A percentile compares a stretch with the other conserved stretches of the same genome.
Evolutionary conservation across 495 filamentous ascomycete genomes (phyloP).

Genomic region (Aspergillus carlsbadensis): DNA sequence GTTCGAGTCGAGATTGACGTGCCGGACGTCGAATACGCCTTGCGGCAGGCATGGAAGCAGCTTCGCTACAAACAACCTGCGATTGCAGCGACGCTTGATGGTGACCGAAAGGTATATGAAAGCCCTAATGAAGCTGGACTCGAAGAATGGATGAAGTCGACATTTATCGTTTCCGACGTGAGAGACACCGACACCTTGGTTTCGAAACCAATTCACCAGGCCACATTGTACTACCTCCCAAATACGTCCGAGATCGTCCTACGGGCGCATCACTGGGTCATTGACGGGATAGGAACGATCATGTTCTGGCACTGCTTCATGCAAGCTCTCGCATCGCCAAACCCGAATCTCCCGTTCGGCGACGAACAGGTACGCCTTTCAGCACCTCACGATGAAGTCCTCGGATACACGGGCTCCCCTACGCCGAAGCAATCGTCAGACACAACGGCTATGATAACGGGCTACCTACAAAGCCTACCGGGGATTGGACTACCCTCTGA

Average conservation of each 20-base stretch:
- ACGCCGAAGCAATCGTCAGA: background rate
- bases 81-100: conserved; percentile 21
- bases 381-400: background rate
- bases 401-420: background rate
- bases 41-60: conserved; percentile 27
- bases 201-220: conserved; percentile 16
- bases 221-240: conserved; percentile 26
- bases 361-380: background rate
- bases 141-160: conserved; percentile 23
- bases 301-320: background rate
- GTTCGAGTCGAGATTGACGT: conserved; percentile 16
- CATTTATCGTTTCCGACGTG: conserved; percentile 25
- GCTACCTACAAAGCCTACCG: background rate
- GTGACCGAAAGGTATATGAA: conserved; percentile 25
- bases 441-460: background rate
- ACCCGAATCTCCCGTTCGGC: background rate
- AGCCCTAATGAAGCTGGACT: conserved; percentile 19
- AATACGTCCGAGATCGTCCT: conserved; percentile 23
- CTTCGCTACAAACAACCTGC: conserved; percentile 27
- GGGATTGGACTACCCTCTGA: background rate
- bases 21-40: conserved; percentile 12
- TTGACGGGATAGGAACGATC: conserved; percentile 3
- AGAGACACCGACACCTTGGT: conserved; percentile 19
- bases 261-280: background rate
- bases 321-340: background rate